phyloP scores from a whole-genome alignment of 2,329 filamentous ascomycete species.

The Colletotrichum sp. region DNA sequence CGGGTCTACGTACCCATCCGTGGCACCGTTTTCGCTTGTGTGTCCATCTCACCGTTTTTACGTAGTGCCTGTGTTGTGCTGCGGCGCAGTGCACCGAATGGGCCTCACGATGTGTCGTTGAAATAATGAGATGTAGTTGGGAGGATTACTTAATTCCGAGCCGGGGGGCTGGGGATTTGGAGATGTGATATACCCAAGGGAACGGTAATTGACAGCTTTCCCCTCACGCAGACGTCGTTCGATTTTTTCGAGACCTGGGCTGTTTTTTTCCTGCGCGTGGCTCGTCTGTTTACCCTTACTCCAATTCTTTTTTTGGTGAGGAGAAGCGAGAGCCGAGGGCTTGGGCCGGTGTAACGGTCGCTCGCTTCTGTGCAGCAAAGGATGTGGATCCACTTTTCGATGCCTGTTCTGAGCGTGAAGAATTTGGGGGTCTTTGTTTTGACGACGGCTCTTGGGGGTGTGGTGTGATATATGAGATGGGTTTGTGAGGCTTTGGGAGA shows the following conservation, averaged over 20 bases:
- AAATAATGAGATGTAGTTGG: conserved; percentile 15
- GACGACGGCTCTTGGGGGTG: neutral
- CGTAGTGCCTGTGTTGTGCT: neutral
- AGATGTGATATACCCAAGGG: neutral
- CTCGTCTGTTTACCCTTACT: neutral
- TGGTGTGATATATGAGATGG: neutral
- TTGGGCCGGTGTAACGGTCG: neutral
- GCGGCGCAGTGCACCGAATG: neutral
- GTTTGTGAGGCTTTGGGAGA: neutral
- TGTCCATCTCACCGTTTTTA: neutral
- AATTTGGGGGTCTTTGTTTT: neutral
- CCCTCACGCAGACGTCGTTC: conserved; percentile 19
- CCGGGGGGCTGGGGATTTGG: neutral
- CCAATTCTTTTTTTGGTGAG: conserved; percentile 5
- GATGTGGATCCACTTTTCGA: neutral
- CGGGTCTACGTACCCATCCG: neutral
- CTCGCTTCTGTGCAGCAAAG: neutral
- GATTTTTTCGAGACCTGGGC: conserved; percentile 12
- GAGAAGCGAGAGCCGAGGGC: neutral
- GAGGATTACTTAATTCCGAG: conserved; percentile 7
- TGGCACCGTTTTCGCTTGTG: neutral
- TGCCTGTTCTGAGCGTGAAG: neutral
- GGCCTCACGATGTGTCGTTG: neutral
- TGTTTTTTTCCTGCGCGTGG: neutral
- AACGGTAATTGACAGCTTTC: conserved; percentile 5